Evolutionary conservation across 139 green algal species (phyloP), one percentile per base, ranked within the genome.

Genomic region (Eudorina sp.): DNA sequence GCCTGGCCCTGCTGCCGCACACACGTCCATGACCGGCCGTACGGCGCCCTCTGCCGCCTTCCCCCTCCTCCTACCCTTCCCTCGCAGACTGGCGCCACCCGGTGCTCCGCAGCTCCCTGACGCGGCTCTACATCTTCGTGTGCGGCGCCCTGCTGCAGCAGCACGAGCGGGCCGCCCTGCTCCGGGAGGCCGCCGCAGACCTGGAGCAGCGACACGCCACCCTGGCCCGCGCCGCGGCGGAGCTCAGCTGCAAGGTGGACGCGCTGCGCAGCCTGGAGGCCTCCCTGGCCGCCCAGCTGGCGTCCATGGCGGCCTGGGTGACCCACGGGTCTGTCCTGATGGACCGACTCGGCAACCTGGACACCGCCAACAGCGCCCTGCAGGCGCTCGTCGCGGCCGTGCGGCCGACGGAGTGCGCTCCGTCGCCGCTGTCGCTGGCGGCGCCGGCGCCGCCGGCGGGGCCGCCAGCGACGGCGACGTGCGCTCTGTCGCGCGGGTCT

Each of bases 81-180:
- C 36, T 6, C 25, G 34, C 80, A 86, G 80, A 86, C n/a, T 86
- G 80, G 80, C 80, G 80, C 19, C 60, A 66, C 41, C 80, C 80
- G 7, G 36, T 86, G 58, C 58, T 86, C 29, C 60, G 60, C 60
- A 75, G 53, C 29, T 86, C 80, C 41, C 80, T 86, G 14, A 48
- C 43, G 6, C 80, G 80, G 0, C 80, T 86, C 9, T 86, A 86
- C 62, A 73, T 86, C 60, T 86, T 38, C 58, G 41, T 62, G 7
- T n/a, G 19, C 18, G 80, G 80, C 21, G 13, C 18, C 13, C 80
- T 86, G 60, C 40, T 86, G 60, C 80, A 86, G 80, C 78, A 85
- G 78, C 77, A 84, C 40, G 80, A 86, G 58, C 80, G 80, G 4
- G 29, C 60, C 21, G 80, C 31, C 60, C 41, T 77, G 60, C 80